phyloP scores from a whole-genome alignment of 345 rosid species.

The Linum tenue region DNA sequence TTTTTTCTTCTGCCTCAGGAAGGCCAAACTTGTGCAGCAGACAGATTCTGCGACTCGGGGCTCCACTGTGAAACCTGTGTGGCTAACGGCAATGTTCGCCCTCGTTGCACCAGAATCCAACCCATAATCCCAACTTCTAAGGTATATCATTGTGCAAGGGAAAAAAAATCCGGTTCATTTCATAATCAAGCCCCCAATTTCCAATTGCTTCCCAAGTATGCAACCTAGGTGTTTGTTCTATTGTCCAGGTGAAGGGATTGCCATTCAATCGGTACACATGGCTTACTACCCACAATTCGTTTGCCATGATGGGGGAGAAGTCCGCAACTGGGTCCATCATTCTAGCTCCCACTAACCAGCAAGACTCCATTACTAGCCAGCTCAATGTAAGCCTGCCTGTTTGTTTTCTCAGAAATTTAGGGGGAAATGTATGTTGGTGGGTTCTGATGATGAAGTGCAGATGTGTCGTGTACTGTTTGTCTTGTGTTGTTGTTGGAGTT shows the following conservation, averaged over 20 bases:
- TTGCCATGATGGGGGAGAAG: slow-evolving; percentile 1
- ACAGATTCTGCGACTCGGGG: slow-evolving; percentile 16
- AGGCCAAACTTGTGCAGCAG: slow-evolving; percentile 15
- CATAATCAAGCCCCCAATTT: background rate
- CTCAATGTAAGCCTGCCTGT: slow-evolving; percentile 1
- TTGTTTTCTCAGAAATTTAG: background rate
- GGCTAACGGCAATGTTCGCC: slow-evolving; percentile 19
- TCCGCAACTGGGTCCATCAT: slow-evolving; percentile 10
- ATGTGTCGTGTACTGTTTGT: slow-evolving; percentile 2
- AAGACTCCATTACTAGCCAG: slow-evolving; percentile 8
- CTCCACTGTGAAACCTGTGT: slow-evolving; percentile 21
- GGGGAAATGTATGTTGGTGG: background rate
- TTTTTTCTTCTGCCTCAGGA: background rate
- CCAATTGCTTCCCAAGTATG: background rate
- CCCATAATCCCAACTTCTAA: slow-evolving; percentile 20
- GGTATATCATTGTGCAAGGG: background rate
- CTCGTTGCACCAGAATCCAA: slow-evolving; percentile 22
- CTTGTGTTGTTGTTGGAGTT: background rate
- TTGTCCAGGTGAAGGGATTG: slow-evolving; percentile 6
- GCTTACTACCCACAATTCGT: slow-evolving; percentile 11
- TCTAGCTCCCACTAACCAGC: slow-evolving; percentile 3
- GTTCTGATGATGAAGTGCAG: background rate
- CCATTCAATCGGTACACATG: slow-evolving; percentile 10
- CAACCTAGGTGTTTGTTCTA: background rate
- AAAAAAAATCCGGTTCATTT: background rate